phyloP scores from a whole-genome alignment of 2,329 filamentous ascomycete species.

The Trichoderma oligosporum region DNA sequence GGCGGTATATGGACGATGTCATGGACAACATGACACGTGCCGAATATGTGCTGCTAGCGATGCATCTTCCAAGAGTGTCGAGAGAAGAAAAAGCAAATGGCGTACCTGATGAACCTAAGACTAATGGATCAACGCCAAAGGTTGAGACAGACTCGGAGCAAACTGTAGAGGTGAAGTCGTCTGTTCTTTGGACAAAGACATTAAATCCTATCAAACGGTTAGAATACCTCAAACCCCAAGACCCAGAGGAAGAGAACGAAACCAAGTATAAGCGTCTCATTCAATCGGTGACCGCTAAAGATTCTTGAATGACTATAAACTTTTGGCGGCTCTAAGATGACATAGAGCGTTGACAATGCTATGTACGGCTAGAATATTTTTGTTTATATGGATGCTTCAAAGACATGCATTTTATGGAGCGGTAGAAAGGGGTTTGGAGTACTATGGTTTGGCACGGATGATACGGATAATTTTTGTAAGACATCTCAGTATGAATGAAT shows the following conservation, averaged over 20 bases:
- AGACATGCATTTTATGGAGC: slow-evolving; percentile 17
- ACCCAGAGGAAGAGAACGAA: slow-evolving; percentile 36
- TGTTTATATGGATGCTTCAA: slow-evolving; percentile 15
- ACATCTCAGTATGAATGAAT: not conserved
- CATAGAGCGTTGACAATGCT: slow-evolving; percentile 7
- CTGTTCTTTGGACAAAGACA: slow-evolving; percentile 37
- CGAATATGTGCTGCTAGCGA: slow-evolving; percentile 63
- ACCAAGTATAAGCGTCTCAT: slow-evolving; percentile 38
- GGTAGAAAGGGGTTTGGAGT: slow-evolving; percentile 19
- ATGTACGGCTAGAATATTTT: slow-evolving; percentile 14
- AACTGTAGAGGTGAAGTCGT: slow-evolving; percentile 26
- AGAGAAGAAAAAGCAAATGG: slow-evolving; percentile 30
- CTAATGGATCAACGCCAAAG: slow-evolving; percentile 31
- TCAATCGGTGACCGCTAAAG: slow-evolving; percentile 36
- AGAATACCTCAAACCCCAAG: slow-evolving; percentile 28
- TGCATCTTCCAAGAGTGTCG: slow-evolving; percentile 54
- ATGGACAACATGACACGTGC: slow-evolving; percentile 67
- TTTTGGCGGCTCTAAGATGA: not conserved
- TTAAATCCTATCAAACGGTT: slow-evolving; percentile 17
- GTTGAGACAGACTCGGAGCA: slow-evolving; percentile 28
- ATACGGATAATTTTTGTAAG: not conserved
- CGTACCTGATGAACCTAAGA: slow-evolving; percentile 31
- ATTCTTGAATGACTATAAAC: slow-evolving; percentile 25
- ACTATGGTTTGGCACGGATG: slow-evolving; percentile 9
- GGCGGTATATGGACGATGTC: slow-evolving; percentile 64